Evolutionary conservation across 106 monocot genomes (phyloP).

Genomic region (Narthecium ossifragum): DNA sequence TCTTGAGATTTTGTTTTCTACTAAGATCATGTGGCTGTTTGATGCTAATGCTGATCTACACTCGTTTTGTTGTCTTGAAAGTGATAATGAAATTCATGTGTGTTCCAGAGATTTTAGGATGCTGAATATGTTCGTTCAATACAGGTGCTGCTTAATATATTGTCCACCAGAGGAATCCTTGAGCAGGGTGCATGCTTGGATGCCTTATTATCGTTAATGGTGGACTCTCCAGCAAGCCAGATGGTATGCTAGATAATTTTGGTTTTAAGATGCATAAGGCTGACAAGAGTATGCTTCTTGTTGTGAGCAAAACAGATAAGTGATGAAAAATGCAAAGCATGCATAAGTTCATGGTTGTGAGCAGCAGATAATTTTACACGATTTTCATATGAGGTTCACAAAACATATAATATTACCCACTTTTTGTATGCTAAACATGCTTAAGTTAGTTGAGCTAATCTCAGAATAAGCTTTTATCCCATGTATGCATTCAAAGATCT

Average conservation of each 20-base stretch:
- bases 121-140: conserved; percentile 12
- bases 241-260: conserved; percentile 36
- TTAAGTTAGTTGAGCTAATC: no score
- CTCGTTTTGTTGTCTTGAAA: background rate
- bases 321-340: background rate
- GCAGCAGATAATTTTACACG: background rate
- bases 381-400: background rate
- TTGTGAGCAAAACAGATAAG: background rate
- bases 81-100: background rate
- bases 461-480: no score
- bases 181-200: conserved; percentile 90
- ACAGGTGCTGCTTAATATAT: conserved; percentile 77
- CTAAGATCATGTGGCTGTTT: no score
- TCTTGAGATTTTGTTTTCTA: background rate
- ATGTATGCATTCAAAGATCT: no score
- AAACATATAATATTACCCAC: no score
- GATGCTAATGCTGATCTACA: background rate
- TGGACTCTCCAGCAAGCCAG: conserved; percentile 82
- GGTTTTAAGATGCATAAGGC: background rate
- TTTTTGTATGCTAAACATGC: no score
- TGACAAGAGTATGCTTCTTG: background rate
- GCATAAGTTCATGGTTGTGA: background rate
- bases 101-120: background rate
- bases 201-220: conserved; percentile 75
- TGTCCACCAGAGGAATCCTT: conserved; percentile 56